Base-by-base conservation (phyloP, 805 yeast species). In the Candida methanosorbosa region DNA sequence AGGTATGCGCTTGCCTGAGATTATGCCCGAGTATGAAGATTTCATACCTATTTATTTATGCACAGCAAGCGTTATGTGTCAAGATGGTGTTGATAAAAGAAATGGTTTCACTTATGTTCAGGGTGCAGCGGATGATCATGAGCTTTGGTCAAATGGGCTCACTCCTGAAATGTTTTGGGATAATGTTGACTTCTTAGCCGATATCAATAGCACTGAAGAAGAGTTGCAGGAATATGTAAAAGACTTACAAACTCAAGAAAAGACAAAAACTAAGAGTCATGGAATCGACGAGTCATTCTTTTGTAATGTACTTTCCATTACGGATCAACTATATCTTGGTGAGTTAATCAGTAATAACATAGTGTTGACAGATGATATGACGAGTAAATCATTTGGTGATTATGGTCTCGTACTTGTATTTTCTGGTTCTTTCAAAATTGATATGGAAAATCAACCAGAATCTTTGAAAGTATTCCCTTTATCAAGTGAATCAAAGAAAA, bases 41-140 rank as follows among this genome's bases (percentile, higher is more conserved):
- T 66, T 38, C 49, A 57, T 36, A 66, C 83, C 20, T 34, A 72
- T 9, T 47, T 75, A 8, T 57, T 72, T 33, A 6, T 66, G 84
- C 33, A 78, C 86, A 0, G 80, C 82, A 0, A 80, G 88, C 29
- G 63, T 65, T 37, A 65, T 63, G 49, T 72, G 68, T 15, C 79
- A 74, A 43, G 84, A 78, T 52, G 85, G 83, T 7, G 57, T 60
- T 6, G 66, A 61, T 33, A 58, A 59, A 32, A 45, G 66, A 32
- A 39, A 53, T 8, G 79, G 76, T 0, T 78, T 59, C 43, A 56
- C 67, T 0, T 87, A 87, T 49, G 82, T 86, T 1, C 96, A 86
- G 55, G 97, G 97, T 1, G 92, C 95, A 0, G 96, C 92, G 0
- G 97, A 87, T 54, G 96, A 88, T 48, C 95, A 87, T 52, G 97